Evolutionary conservation across 2,329 filamentous ascomycete genomes (phyloP).

Genomic region (Colletotrichum siamense): DNA sequence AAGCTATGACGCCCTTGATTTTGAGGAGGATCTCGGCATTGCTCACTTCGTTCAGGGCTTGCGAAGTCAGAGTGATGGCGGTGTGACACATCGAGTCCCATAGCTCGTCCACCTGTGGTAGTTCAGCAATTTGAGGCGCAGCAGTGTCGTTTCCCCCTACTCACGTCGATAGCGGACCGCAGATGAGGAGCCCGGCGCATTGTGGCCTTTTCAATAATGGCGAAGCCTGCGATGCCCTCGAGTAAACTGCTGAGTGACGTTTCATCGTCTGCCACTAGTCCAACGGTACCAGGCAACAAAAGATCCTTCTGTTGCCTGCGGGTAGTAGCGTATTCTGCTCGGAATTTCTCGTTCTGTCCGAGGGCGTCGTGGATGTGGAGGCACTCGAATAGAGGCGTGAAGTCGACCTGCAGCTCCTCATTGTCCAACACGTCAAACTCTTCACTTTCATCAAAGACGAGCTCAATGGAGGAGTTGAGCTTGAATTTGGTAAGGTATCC

Average conservation of each 20-base stretch:
- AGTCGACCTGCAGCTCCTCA: slow-evolving; percentile 93
- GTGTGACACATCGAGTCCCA: slow-evolving; percentile 98
- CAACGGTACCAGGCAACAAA: slow-evolving; percentile 77
- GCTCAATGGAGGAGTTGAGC: slow-evolving; percentile 92
- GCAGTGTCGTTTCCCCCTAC: slow-evolving; percentile 29
- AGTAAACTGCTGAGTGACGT: slow-evolving; percentile 86
- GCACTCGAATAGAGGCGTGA: slow-evolving; percentile 92
- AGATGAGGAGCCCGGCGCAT: slow-evolving; percentile 87
- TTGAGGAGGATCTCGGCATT: slow-evolving; percentile 92
- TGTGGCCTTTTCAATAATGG: slow-evolving; percentile 93
- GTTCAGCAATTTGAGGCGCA: not conserved
- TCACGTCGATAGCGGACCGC: slow-evolving; percentile 80
- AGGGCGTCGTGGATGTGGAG: slow-evolving; percentile 96
- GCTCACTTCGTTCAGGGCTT: slow-evolving; percentile 77
- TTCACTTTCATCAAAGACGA: slow-evolving; percentile 93
- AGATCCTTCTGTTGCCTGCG: slow-evolving; percentile 91
- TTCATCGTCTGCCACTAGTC: slow-evolving; percentile 82
- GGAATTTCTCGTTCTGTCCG: slow-evolving; percentile 90
- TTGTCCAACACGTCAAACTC: slow-evolving; percentile 97
- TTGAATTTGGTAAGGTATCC: slow-evolving; percentile 82
- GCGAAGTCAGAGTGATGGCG: slow-evolving; percentile 81
- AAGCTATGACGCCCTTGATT: slow-evolving; percentile 88
- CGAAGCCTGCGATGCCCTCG: slow-evolving; percentile 94
- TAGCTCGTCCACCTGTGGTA: slow-evolving; percentile 84
- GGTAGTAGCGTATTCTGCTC: slow-evolving; percentile 89